Percentiles rank a stretch among this genome's conserved stretches.
These are phyloP conservation scores for Thermochaetoides dissita DNA, from an alignment of 2,329 filamentous ascomycete species.

Conservation along the genomic window DNA sequence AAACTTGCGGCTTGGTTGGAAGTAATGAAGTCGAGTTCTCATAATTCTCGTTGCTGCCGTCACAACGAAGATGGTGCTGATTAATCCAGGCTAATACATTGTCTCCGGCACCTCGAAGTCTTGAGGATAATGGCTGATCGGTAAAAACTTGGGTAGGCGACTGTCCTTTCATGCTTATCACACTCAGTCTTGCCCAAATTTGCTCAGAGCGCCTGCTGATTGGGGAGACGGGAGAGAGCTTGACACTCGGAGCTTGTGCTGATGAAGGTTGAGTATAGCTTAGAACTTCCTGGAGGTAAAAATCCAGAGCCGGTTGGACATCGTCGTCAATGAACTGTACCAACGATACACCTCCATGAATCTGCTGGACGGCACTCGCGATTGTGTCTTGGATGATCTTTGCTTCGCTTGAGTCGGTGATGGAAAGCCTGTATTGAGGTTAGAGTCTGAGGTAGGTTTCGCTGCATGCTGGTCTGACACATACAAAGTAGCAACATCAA, in stretches of 20 bases:
- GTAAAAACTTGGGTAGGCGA: too few relatives aligned
- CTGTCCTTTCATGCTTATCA: too few relatives aligned
- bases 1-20: too few relatives aligned
- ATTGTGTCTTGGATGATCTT: slow-evolving; percentile 1
- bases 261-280: slow-evolving; percentile 1
- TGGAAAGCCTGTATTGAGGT: background rate
- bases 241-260: too few relatives aligned
- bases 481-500: slow-evolving; percentile 11
- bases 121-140: too few relatives aligned
- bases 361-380: slow-evolving; percentile 3
- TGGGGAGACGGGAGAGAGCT: too few relatives aligned
- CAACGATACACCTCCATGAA: slow-evolving; percentile 1
- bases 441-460: background rate
- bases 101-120: too few relatives aligned
- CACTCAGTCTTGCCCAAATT: too few relatives aligned
- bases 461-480: background rate
- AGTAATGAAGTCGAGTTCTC: too few relatives aligned
- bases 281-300: slow-evolving; percentile 9
- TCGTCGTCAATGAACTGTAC: background rate
- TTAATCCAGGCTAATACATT: background rate
- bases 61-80: background rate
- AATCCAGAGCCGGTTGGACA: background rate
- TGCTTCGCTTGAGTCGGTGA: slow-evolving; percentile 1
- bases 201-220: too few relatives aligned
- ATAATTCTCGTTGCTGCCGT: too few relatives aligned